Evolutionary conservation across 345 rosid species (phyloP).

Genomic region (Eucalyptus pauciflora): DNA sequence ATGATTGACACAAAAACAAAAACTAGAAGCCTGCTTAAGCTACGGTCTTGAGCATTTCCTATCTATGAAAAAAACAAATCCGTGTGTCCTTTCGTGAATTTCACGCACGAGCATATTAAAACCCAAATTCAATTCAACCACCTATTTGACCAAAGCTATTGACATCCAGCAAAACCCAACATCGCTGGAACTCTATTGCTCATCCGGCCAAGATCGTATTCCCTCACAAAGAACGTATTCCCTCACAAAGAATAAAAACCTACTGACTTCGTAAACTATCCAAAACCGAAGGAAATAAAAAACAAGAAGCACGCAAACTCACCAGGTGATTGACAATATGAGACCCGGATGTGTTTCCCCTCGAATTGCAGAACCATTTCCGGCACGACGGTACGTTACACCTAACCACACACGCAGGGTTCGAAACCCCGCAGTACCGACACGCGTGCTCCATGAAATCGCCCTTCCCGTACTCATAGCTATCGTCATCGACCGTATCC

Average conservation of each 20-base stretch:
- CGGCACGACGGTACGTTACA: slow-evolving; percentile 97
- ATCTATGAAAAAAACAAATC: not conserved
- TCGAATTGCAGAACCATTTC: slow-evolving; percentile 98
- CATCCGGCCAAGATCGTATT: not conserved
- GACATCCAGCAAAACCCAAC: not conserved
- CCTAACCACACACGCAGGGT: slow-evolving; percentile 96
- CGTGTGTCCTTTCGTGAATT: not conserved
- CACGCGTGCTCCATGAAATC: slow-evolving; percentile 93
- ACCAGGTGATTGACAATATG: slow-evolving; percentile 98
- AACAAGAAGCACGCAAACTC: slow-evolving; percentile 7
- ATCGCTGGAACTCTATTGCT: not conserved
- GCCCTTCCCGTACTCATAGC: slow-evolving; percentile 64
- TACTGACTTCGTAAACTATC: not conserved
- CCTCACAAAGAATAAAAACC: not conserved
- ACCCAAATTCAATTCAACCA: not conserved
- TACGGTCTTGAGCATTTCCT: not conserved
- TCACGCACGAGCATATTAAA: not conserved
- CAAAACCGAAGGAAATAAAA: not conserved
- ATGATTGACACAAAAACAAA: not conserved
- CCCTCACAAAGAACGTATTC: not conserved
- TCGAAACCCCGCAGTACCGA: slow-evolving; percentile 92
- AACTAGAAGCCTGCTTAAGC: not conserved
- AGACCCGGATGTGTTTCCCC: slow-evolving; percentile 98
- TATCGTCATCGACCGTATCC: slow-evolving; percentile 86
- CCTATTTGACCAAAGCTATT: not conserved